phyloP scores from a whole-genome alignment of 2,329 filamentous ascomycete species.

The Xylaria sp. region DNA sequence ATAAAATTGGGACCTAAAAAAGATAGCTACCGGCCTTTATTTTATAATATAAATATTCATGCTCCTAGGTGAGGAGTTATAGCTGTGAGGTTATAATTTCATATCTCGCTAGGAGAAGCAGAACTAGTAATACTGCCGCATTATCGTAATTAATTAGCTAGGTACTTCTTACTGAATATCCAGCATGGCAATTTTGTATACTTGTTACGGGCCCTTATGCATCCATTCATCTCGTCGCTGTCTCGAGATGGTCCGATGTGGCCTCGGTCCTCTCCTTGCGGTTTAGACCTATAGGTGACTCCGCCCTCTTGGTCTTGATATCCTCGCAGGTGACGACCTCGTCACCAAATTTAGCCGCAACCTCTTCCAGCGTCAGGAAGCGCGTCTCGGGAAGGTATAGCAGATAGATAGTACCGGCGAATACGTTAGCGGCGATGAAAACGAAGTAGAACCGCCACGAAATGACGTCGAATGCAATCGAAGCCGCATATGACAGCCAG shows the following conservation, averaged over 20 bases:
- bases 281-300: background rate
- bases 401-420: slow-evolving; percentile 47
- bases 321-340: slow-evolving; percentile 30
- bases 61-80: too few relatives aligned
- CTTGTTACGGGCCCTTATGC: background rate
- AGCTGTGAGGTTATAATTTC: too few relatives aligned
- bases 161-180: too few relatives aligned
- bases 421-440: slow-evolving; percentile 48
- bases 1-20: too few relatives aligned
- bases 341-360: slow-evolving; percentile 50
- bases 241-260: slow-evolving; percentile 10
- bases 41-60: too few relatives aligned
- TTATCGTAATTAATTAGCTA: too few relatives aligned
- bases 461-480: slow-evolving; percentile 45
- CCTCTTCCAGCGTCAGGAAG: slow-evolving; percentile 48
- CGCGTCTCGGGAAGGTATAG: slow-evolving; percentile 51
- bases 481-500: slow-evolving; percentile 46
- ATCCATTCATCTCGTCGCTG: background rate
- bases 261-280: background rate
- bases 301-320: slow-evolving; percentile 1
- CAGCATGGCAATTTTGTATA: too few relatives aligned
- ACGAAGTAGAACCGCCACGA: slow-evolving; percentile 49
- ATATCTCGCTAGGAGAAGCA: too few relatives aligned
- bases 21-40: too few relatives aligned
- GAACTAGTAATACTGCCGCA: too few relatives aligned